Evolutionary conservation across 768 basidiomycete species (phyloP), one percentile per base, ranked within the genome.

Genomic region (Asterophora parasitica): DNA sequence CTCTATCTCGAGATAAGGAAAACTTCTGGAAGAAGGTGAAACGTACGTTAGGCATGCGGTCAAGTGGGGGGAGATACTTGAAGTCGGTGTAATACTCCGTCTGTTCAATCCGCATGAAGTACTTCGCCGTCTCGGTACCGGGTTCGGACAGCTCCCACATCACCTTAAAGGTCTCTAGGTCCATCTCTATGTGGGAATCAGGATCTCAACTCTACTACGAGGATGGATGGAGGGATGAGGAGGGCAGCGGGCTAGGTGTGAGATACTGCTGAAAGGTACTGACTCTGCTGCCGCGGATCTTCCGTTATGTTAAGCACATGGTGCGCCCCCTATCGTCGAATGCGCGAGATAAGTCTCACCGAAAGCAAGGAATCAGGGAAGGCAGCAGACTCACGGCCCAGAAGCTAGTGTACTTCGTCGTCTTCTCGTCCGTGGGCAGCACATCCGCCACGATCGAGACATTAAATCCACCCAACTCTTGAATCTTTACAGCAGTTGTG

Each of bases 121-220:
- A 81, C 17, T 73, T 70, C 50, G 85, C 79, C 0, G 77, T 73
- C 9, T 70, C 68, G 27, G 69, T 69, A 2, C 76, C 78, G 0
- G 79, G 79, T 4, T 71, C 74, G 0, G 88, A 89, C 52, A 90
- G 69, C 48, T 76, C 68, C 85, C 85, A 88, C 77, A 92, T 79
- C 3, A 65, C 68, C n/a, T 82, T 63, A 62, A 92, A 89, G 1
- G 88, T 91, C 49, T 81, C 82, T 46, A 75, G 66, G 59, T 90
- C 85, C 53, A 88, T 70, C 10, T 68, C 87, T 91, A 35, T 27
- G 5, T 23, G 20, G 33, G 13, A 49, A 52, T 37, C 10, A 26
- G 49, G n/a, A 39, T 43, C 16, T 35, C 27, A 17, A 7, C 26
- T 40, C 17, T 10, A 47, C 6, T 3, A 23, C 6, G 23, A 23